phyloP scores from a whole-genome alignment of 371 early-diverging fungal species.

The Lichtheimia corymbifera region DNA sequence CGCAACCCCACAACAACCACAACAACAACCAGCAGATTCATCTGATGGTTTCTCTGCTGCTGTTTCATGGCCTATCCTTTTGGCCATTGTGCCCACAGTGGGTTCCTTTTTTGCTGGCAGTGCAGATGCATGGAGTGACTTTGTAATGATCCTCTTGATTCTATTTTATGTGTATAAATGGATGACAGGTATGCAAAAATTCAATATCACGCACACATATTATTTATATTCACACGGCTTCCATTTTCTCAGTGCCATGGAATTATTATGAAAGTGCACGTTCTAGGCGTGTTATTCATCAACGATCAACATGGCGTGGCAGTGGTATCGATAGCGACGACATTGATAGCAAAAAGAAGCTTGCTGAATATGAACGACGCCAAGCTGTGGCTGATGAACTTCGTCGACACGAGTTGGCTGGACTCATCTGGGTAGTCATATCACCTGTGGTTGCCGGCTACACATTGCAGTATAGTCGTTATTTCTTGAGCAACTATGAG shows the following conservation, averaged over 20 bases:
- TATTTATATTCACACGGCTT: neutral
- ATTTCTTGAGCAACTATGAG: conserved; percentile 55
- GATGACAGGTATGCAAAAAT: conserved; percentile 59
- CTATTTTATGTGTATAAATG: conserved; percentile 68
- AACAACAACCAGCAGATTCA: neutral
- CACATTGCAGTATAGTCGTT: conserved; percentile 54
- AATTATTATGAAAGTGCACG: conserved; percentile 68
- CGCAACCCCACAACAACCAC: neutral
- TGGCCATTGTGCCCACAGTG: conserved; percentile 65
- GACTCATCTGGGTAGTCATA: conserved; percentile 49
- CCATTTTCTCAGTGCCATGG: conserved; percentile 62
- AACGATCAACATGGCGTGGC: conserved; percentile 12
- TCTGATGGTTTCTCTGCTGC: conserved; percentile 21
- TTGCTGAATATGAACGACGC: conserved; percentile 33
- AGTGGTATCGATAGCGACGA: conserved; percentile 11
- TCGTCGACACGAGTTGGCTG: conserved; percentile 55
- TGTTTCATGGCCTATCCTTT: conserved; percentile 65
- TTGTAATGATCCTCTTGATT: conserved; percentile 60
- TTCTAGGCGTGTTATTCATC: conserved; percentile 49
- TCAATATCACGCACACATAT: neutral
- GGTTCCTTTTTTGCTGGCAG: conserved; percentile 66
- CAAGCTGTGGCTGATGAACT: conserved; percentile 43
- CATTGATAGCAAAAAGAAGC: conserved; percentile 22
- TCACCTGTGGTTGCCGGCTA: conserved; percentile 65
- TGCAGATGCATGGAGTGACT: conserved; percentile 69